A percentile compares a stretch with the other conserved stretches of the same genome.
Evolutionary conservation across 2,329 filamentous ascomycete genomes (phyloP).

Genomic region (Pleomassaria siparia): DNA sequence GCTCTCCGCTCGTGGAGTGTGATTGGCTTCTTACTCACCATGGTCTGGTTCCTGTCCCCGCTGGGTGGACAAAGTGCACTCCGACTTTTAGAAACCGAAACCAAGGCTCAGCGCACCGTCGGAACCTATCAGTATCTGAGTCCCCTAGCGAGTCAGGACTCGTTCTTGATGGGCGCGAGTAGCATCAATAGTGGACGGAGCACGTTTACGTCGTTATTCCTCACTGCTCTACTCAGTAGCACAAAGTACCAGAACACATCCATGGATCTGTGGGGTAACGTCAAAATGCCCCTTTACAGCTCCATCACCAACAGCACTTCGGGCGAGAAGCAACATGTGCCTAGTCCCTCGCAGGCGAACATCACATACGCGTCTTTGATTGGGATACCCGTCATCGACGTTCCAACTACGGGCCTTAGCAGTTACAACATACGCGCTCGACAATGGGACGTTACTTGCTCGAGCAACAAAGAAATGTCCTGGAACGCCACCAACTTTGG

Average conservation of each 20-base stretch:
- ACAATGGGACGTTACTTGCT: conserved; percentile 30
- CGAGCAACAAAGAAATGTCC: conserved; percentile 14
- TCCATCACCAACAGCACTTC: conserved; percentile 20
- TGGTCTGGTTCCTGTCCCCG: conserved; percentile 32
- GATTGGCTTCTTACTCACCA: conserved; percentile 23
- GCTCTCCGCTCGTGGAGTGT: conserved; percentile 25
- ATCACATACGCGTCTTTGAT: conserved; percentile 29
- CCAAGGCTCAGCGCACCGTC: conserved; percentile 10
- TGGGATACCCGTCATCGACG: conserved; percentile 22
- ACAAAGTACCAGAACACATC: conserved; percentile 21
- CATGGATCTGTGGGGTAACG: conserved; percentile 32
- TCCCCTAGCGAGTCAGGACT: conserved; percentile 12
- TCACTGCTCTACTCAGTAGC: conserved; percentile 28
- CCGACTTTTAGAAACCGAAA: conserved; percentile 23
- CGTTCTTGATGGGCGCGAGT: conserved; percentile 15
- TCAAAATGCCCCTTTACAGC: conserved; percentile 29
- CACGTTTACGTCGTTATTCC: conserved; percentile 22
- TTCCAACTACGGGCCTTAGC: conserved; percentile 11
- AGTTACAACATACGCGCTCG: conserved; percentile 26
- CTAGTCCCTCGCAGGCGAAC: conserved; percentile 11
- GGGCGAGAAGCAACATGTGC: conserved; percentile 21
- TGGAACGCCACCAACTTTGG: conserved; percentile 6
- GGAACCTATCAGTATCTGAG: conserved; percentile 22
- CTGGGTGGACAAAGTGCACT: conserved; percentile 34
- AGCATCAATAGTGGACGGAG: conserved; percentile 17